Evolutionary conservation across 139 green algal genomes (phyloP).

Genomic region (Volvox reticuliferus): DNA sequence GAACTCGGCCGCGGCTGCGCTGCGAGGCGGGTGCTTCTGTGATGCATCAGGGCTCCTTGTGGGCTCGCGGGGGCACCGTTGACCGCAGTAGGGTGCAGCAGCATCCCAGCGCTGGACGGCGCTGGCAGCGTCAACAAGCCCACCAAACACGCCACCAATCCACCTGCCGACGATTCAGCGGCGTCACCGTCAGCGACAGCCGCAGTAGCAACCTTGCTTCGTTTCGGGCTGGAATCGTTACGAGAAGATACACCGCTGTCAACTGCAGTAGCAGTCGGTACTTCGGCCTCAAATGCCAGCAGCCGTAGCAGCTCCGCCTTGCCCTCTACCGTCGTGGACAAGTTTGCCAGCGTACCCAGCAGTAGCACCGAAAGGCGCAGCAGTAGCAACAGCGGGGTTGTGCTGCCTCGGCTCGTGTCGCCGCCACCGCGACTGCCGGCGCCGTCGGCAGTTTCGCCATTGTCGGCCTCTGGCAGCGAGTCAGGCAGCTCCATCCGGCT

Average conservation of each 20-base stretch:
- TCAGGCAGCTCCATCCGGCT: constrained; percentile 23
- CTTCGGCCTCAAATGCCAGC: background rate
- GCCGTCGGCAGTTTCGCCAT: background rate
- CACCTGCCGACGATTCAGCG: background rate
- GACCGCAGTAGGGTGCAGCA: background rate
- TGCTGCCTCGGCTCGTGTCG: background rate
- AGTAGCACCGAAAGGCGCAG: constrained; percentile 34
- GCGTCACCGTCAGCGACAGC: background rate
- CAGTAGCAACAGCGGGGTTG: constrained; percentile 27
- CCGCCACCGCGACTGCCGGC: background rate
- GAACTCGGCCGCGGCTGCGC: background rate
- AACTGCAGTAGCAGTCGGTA: background rate
- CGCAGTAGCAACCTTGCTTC: no score
- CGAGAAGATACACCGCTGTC: background rate
- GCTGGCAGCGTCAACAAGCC: constrained; percentile 31
- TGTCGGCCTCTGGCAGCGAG: background rate
- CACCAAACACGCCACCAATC: constrained; percentile 24
- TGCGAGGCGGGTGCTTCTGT: background rate
- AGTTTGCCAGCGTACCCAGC: constrained; percentile 11
- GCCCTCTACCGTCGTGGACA: background rate
- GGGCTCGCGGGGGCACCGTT: background rate
- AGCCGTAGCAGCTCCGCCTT: constrained; percentile 22
- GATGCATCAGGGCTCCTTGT: background rate
- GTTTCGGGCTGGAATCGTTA: background rate
- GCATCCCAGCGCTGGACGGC: background rate